Base-by-base conservation (phyloP, 2,329 filamentous ascomycete species). In the Chrysoporthe puriensis region DNA sequence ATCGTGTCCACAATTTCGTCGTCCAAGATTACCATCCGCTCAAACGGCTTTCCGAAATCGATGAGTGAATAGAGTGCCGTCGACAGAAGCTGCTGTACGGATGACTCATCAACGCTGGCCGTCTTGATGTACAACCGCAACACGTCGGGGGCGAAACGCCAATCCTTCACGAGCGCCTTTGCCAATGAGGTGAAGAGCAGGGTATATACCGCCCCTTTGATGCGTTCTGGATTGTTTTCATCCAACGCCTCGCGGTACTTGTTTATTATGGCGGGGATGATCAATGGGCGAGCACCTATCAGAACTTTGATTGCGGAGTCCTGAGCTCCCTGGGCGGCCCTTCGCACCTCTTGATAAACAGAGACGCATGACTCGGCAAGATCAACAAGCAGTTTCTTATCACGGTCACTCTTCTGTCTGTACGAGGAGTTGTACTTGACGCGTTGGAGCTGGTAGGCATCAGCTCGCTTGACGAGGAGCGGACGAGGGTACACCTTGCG, bases 161-260 rank as follows among this genome's bases (percentile, higher is more conserved):
- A 99, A 77, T 99, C 94, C 65, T 92, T 90, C 59, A 93, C 88
- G 58, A 97, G 87, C 0, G 95, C 96, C 80, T 94, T 96, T 6
- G 94, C 86, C 46, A 99, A 82, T 69, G 92, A 96, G 13, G 95
- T 94, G 73, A 95, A 96, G 21, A 98, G 82, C 40, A 99, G 81
- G 0, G 94, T 94, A 77, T 96, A 98, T 82, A 99, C 89, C 46
- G 91, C 92, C 44, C 96, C 96, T 79, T 99, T 99, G 78, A 99
- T 97, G 16, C 93, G 88, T 70, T 96, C 92, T 76, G 94, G 93
- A 71, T 99, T 93, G 68, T 90, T 91, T 54, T 88, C 86, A 64
- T 91, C 89, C 42, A 99, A 85, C 36, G 94, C 93, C 70, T 89
- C 88, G 71, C 92, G 90, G 66, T 98, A 88, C 3, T 90, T 89